Conservation (phyloP, 176 grass and related monocot species). For the Juncus inflexus region DNA sequence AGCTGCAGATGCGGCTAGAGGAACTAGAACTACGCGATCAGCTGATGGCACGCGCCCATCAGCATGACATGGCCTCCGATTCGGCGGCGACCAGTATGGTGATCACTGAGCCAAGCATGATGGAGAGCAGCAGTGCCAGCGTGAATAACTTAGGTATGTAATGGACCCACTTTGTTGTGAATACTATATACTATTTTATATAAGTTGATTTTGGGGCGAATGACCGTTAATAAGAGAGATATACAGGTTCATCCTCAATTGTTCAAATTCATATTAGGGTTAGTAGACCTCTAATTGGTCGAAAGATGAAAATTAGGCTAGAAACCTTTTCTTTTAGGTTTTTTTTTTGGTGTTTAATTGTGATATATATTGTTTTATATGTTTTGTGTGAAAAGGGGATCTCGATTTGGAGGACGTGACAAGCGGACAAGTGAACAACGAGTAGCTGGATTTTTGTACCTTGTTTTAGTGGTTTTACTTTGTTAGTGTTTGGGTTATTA, state of each 20-base stretch:
- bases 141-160: conserved; percentile 57
- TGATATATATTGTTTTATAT: neutral
- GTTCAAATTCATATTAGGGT: no score
- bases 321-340: neutral
- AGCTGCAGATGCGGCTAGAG: conserved; percentile 1
- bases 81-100: conserved; percentile 66
- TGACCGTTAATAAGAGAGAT: no score
- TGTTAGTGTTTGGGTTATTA: no score
- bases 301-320: neutral
- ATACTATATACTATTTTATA: neutral
- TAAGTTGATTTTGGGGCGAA: neutral
- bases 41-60: conserved; percentile 15
- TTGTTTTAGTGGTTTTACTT: no score
- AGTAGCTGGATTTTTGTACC: no score
- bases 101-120: conserved; percentile 90
- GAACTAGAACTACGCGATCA: neutral
- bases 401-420: no score
- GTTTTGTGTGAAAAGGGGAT: neutral
- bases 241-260: no score
- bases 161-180: conserved; percentile 34
- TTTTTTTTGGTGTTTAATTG: neutral
- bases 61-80: conserved; percentile 47
- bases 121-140: conserved; percentile 55
- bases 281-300: neutral
- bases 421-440: no score